Evolutionary conservation across 441 rosid genomes (phyloP).

Genomic region (Syzygium malaccense): DNA sequence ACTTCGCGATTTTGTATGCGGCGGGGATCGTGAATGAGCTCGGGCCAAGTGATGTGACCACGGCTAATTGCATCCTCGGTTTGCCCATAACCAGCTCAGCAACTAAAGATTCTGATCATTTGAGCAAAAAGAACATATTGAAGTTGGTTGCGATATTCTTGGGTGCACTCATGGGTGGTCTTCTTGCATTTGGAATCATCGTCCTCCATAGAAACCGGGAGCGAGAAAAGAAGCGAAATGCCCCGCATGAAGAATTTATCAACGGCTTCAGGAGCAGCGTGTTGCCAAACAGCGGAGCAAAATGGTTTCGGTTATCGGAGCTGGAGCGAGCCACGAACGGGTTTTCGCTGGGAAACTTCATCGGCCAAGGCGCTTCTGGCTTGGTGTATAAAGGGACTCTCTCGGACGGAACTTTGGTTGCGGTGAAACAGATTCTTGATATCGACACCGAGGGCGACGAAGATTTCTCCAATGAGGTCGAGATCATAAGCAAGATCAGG

Average conservation of each 20-base stretch:
- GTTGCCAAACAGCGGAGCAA: constrained; percentile 41
- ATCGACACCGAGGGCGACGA: constrained; percentile 42
- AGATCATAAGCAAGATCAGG: constrained; percentile 54
- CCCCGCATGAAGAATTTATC: constrained; percentile 24
- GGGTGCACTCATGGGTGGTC: constrained; percentile 32
- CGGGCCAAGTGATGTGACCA: constrained; percentile 28
- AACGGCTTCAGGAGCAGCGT: constrained; percentile 28
- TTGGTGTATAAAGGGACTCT: constrained; percentile 40
- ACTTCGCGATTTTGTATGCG: constrained; percentile 36
- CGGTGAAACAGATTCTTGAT: constrained; percentile 41
- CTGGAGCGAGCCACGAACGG: constrained; percentile 42
- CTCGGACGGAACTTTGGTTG: constrained; percentile 35
- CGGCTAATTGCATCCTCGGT: constrained; percentile 39
- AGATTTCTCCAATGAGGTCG: constrained; percentile 53
- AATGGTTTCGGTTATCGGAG: constrained; percentile 42
- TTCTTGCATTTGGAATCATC: constrained; percentile 19
- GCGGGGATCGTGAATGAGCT: constrained; percentile 31
- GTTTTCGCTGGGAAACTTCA: constrained; percentile 35
- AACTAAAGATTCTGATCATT: not conserved
- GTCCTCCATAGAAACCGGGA: constrained; percentile 19
- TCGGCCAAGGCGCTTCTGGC: constrained; percentile 47
- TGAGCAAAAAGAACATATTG: not conserved
- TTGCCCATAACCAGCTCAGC: constrained; percentile 21
- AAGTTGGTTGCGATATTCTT: constrained; percentile 16
- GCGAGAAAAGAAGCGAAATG: constrained; percentile 16